Evolutionary conservation across 2,329 filamentous ascomycete species (phyloP).

Genomic region (Xylariaceae sp.): DNA sequence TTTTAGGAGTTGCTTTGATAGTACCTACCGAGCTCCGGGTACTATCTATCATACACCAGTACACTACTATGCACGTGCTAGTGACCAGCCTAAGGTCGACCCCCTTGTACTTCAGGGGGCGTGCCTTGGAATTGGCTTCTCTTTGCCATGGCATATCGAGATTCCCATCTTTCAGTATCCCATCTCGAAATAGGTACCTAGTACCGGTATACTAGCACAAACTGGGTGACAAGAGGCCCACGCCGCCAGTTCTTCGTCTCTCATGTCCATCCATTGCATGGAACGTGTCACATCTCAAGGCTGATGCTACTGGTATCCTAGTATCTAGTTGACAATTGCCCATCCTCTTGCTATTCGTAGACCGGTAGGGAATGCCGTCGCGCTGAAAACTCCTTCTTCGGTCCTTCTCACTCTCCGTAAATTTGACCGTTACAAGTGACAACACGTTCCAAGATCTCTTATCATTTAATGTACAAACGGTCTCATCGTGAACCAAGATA

Average conservation of each 20-base stretch:
- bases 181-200: too few species aligned
- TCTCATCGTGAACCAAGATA: neutral
- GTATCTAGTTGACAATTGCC: too few species aligned
- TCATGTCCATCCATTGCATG: constrained; percentile 2
- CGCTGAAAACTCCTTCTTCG: neutral
- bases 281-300: too few species aligned
- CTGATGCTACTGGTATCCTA: too few species aligned
- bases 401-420: constrained; percentile 1
- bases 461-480: neutral
- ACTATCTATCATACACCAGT: too few species aligned
- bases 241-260: neutral
- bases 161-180: constrained; percentile 19
- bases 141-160: constrained; percentile 16
- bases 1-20: too few species aligned
- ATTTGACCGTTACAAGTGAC: too few species aligned
- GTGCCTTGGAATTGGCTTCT: constrained; percentile 22
- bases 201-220: too few species aligned
- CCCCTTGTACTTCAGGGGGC: constrained; percentile 1
- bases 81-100: too few species aligned
- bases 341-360: too few species aligned
- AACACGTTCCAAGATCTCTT: neutral
- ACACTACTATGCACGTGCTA: neutral
- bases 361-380: too few species aligned
- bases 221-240: neutral
- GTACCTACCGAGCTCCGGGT: too few species aligned